Percentiles rank a stretch among this genome's conserved stretches.
Evolutionary conservation across 306 rosid genomes (phyloP).

Genomic region (Lotus japonicus): DNA sequence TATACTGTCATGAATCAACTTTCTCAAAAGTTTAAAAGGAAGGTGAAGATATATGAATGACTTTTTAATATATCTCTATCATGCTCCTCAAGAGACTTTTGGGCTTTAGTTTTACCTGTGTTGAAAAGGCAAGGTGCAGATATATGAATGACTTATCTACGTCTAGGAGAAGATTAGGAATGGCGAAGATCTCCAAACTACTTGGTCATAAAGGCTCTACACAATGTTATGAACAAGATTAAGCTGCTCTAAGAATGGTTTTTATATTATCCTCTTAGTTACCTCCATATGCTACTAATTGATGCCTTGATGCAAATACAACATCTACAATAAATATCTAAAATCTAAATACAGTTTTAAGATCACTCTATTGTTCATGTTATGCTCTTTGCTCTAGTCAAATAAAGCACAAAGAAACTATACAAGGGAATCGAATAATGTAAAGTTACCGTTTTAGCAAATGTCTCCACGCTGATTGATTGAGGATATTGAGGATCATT

Average conservation of each 20-base stretch:
- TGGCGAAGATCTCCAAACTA: too few species aligned
- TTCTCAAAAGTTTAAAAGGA: too few species aligned
- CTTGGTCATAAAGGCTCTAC: too few species aligned
- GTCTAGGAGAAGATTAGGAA: too few species aligned
- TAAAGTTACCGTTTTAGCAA: conserved; percentile 63
- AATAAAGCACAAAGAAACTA: conserved; percentile 8
- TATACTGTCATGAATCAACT: too few species aligned
- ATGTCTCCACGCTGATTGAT: conserved; percentile 54
- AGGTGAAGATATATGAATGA: too few species aligned
- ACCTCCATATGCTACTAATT: conserved; percentile 5
- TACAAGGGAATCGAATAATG: background rate
- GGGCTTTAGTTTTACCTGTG: too few species aligned
- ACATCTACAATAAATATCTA: background rate
- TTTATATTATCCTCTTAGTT: background rate
- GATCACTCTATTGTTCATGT: conserved; percentile 3
- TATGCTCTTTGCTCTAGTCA: background rate
- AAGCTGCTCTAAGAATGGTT: background rate
- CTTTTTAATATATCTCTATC: too few species aligned
- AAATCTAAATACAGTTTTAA: conserved; percentile 12
- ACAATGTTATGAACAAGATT: too few species aligned
- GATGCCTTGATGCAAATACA: background rate
- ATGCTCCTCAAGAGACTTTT: too few species aligned
- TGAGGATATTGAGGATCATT: conserved; percentile 54
- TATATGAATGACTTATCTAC: too few species aligned
- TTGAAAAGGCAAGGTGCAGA: too few species aligned